A percentile compares a stretch with the other conserved stretches of the same genome.
phyloP scores from a whole-genome alignment of 23 red algal species.

The Gracilaria caudata region DNA sequence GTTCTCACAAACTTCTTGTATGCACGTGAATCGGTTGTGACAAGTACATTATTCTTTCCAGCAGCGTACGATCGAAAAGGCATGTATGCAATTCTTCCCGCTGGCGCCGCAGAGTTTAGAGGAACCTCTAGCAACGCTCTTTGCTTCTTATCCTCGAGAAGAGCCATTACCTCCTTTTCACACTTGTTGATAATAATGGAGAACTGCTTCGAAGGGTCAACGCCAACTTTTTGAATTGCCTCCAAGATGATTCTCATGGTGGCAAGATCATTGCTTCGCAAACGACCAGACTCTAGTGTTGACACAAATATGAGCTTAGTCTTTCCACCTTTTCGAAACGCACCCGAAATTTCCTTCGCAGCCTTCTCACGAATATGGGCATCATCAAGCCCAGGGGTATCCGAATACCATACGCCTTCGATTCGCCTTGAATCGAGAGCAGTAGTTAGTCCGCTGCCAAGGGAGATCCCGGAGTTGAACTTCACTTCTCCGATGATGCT shows the following conservation, averaged over 20 bases:
- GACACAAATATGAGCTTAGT: constrained; percentile 19
- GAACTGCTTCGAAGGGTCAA: neutral
- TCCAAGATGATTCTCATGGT: constrained; percentile 10
- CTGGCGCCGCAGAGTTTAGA: neutral
- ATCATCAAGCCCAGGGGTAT: constrained; percentile 32
- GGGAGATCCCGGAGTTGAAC: neutral
- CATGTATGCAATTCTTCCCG: neutral
- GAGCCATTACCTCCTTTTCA: neutral
- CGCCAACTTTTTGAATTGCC: neutral
- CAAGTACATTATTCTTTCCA: neutral
- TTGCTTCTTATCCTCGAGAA: neutral
- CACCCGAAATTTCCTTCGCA: constrained; percentile 11
- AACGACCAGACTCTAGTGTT: constrained; percentile 17
- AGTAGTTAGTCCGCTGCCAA: neutral
- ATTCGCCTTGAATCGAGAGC: neutral
- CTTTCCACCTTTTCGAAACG: neutral
- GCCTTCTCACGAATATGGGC: neutral
- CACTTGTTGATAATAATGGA: constrained; percentile 43
- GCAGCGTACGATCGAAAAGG: neutral
- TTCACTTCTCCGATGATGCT: neutral
- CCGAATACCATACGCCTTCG: neutral
- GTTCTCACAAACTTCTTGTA: neutral
- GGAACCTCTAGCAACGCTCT: neutral
- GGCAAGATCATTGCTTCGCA: neutral
- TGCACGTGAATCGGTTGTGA: neutral